These are phyloP conservation scores for Zygoascus bituminiphila DNA, from an alignment of 805 yeast species.

Conservation along the genomic window DNA sequence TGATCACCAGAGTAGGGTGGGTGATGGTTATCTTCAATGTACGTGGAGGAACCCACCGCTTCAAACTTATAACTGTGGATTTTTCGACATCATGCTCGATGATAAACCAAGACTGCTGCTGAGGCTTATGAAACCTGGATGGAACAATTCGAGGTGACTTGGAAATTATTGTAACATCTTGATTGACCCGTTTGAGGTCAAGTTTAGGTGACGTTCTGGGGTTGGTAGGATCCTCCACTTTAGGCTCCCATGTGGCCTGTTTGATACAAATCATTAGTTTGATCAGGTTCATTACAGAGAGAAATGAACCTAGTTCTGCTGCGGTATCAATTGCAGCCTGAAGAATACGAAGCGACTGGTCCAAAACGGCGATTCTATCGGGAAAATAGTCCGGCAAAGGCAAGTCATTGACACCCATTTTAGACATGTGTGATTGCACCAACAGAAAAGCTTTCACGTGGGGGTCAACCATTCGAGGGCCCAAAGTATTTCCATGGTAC, in stretches of 20 bases:
- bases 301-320: slow-evolving; percentile 68
- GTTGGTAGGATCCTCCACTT: slow-evolving; percentile 59
- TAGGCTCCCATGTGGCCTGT: slow-evolving; percentile 65
- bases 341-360: slow-evolving; percentile 85
- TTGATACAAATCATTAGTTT: slow-evolving; percentile 77
- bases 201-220: neutral
- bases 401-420: slow-evolving; percentile 45
- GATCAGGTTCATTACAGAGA: slow-evolving; percentile 54
- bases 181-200: slow-evolving; percentile 31
- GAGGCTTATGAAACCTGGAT: slow-evolving; percentile 81
- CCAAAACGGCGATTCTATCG: slow-evolving; percentile 87
- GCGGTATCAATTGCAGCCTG: slow-evolving; percentile 91
- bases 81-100: slow-evolving; percentile 38
- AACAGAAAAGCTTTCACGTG: slow-evolving; percentile 70
- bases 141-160: slow-evolving; percentile 33
- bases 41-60: neutral
- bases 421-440: slow-evolving; percentile 61
- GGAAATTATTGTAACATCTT: slow-evolving; percentile 60
- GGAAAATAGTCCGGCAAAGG: slow-evolving; percentile 95
- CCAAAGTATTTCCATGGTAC: slow-evolving; percentile 39
- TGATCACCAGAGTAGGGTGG: slow-evolving; percentile 7
- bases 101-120: slow-evolving; percentile 89
- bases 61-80: neutral
- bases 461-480: slow-evolving; percentile 68
- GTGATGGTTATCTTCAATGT: neutral